These are phyloP conservation scores for Saccharomyces hybrid DNA, from an alignment of 1,139 yeast species.

Conservation along the genomic window DNA sequence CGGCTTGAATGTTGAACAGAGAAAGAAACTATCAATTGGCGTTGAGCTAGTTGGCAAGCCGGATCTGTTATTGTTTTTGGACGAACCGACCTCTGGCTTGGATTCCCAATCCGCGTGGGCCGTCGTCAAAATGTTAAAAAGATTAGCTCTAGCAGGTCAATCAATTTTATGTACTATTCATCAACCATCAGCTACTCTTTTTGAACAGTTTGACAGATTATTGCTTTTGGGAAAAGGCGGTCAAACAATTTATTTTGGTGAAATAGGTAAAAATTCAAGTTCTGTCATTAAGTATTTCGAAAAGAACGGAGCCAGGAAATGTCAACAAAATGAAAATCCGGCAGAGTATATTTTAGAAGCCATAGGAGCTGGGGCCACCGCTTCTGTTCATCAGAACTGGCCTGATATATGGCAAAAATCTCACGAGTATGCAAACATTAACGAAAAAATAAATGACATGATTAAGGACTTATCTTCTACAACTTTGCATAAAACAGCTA, in stretches of 20 bases:
- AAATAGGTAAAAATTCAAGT: slow-evolving; percentile 45
- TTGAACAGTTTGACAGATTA: slow-evolving; percentile 43
- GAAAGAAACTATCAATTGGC: slow-evolving; percentile 49
- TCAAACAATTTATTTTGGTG: slow-evolving; percentile 54
- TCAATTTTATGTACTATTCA: slow-evolving; percentile 33
- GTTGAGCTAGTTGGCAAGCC: slow-evolving; percentile 44
- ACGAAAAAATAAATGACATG: slow-evolving; percentile 26
- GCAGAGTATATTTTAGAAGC: slow-evolving; percentile 55
- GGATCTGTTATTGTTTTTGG: slow-evolving; percentile 38
- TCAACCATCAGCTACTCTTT: slow-evolving; percentile 48
- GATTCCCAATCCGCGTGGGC: slow-evolving; percentile 47
- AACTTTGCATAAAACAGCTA: slow-evolving; percentile 6
- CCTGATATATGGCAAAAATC: slow-evolving; percentile 42
- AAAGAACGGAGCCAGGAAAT: slow-evolving; percentile 45
- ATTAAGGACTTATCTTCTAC: slow-evolving; percentile 15
- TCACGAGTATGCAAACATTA: slow-evolving; percentile 28
- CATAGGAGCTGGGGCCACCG: slow-evolving; percentile 56
- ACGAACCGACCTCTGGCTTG: slow-evolving; percentile 43
- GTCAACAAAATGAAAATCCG: slow-evolving; percentile 46
- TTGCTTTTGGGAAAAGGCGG: slow-evolving; percentile 44
- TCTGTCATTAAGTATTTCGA: slow-evolving; percentile 46
- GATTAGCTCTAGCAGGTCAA: slow-evolving; percentile 41
- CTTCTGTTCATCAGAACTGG: slow-evolving; percentile 42
- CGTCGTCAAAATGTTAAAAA: slow-evolving; percentile 36
- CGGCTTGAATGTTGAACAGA: slow-evolving; percentile 51